Percentiles rank a stretch among this genome's conserved stretches.
phyloP scores from a whole-genome alignment of 2,329 filamentous ascomycete species.

The Colletotrichum scovillei region DNA sequence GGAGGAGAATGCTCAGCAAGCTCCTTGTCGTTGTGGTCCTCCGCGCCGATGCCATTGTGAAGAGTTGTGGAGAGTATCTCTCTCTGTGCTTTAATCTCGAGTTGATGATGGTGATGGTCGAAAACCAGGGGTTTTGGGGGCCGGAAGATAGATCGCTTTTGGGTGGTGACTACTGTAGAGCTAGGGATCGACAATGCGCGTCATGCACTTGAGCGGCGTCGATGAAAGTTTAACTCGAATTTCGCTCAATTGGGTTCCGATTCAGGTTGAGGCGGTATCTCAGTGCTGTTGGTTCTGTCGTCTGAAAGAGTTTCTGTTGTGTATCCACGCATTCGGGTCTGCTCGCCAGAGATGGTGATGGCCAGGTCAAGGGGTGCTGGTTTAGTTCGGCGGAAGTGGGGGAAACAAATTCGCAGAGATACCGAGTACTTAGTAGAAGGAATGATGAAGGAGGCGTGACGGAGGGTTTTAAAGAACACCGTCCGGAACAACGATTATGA shows the following conservation, averaged over 20 bases:
- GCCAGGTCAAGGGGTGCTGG: neutral
- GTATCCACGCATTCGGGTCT: neutral
- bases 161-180: neutral
- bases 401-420: neutral
- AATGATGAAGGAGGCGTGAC: neutral
- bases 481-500: neutral
- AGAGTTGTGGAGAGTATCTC: neutral
- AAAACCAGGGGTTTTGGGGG: neutral
- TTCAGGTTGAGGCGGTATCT: neutral
- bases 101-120: neutral
- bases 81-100: neutral
- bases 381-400: neutral
- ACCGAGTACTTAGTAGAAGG: neutral
- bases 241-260: too few species aligned
- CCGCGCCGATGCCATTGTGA: conserved; percentile 22
- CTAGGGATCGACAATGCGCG: neutral
- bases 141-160: neutral
- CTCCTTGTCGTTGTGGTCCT: conserved; percentile 1
- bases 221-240: neutral
- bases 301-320: neutral
- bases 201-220: neutral
- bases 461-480: neutral
- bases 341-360: neutral
- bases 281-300: neutral
- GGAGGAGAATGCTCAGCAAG: conserved; percentile 41